Percentiles rank a stretch among this genome's conserved stretches.
Evolutionary conservation across 2,329 filamentous ascomycete species (phyloP).

Genomic region (Escovopsis weberi): DNA sequence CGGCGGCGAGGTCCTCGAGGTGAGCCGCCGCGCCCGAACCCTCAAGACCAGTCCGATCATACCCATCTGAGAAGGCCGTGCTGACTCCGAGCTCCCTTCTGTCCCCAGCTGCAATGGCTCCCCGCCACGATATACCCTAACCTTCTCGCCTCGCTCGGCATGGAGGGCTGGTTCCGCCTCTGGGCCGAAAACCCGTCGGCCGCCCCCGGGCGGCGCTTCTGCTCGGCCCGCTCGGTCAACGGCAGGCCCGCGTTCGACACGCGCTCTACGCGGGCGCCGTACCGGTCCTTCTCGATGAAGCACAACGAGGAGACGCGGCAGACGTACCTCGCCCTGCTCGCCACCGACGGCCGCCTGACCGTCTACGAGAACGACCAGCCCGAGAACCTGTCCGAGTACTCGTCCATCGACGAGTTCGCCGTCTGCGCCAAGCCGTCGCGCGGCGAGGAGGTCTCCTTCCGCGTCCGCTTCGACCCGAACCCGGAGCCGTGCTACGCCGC

Average conservation of each 20-base stretch:
- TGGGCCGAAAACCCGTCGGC: constrained; percentile 87
- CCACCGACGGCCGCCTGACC: constrained; percentile 64
- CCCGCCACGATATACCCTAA: constrained; percentile 77
- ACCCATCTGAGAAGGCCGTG: not conserved
- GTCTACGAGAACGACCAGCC: constrained; percentile 78
- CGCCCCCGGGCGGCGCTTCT: constrained; percentile 69
- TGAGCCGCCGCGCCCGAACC: constrained; percentile 22
- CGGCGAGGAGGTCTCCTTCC: constrained; percentile 78
- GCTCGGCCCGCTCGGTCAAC: constrained; percentile 35
- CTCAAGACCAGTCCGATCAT: no score
- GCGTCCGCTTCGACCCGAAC: constrained; percentile 78
- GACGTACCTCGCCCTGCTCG: constrained; percentile 74
- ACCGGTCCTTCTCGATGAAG: constrained; percentile 74
- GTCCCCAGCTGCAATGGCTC: constrained; percentile 71
- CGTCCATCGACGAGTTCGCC: constrained; percentile 59
- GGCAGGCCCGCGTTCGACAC: constrained; percentile 41
- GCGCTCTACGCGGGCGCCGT: constrained; percentile 43
- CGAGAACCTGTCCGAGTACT: constrained; percentile 66
- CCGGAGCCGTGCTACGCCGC: constrained; percentile 65
- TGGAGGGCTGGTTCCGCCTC: constrained; percentile 79
- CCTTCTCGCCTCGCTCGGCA: constrained; percentile 73
- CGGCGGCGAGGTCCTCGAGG: constrained; percentile 78
- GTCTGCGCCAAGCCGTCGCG: constrained; percentile 56
- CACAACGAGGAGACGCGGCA: constrained; percentile 64
- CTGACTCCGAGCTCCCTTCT: constrained; percentile 3